phyloP scores from a whole-genome alignment of 495 filamentous ascomycete species.

The Rhypophila decipiens region DNA sequence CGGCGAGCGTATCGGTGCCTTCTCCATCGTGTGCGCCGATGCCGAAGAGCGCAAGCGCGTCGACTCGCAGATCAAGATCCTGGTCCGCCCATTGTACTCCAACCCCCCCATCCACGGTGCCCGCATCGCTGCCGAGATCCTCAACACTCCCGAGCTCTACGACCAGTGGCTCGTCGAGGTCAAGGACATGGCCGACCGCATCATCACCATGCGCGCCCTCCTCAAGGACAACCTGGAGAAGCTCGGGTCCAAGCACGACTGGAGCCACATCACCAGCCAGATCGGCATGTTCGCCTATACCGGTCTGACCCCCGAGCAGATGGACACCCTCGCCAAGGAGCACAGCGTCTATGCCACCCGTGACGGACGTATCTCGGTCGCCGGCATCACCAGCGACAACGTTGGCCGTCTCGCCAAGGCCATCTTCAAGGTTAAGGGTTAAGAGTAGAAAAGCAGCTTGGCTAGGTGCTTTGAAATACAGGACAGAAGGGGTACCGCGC shows the following conservation, averaged over 20 bases:
- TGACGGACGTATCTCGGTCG: slow-evolving; percentile 95
- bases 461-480: background rate
- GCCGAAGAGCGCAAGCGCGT: slow-evolving; percentile 92
- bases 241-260: slow-evolving; percentile 91
- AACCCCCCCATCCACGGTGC: slow-evolving; percentile 96
- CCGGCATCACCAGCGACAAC: slow-evolving; percentile 89
- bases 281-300: slow-evolving; percentile 99
- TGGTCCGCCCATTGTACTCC: slow-evolving; percentile 94
- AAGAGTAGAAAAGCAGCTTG: slow-evolving; percentile 15
- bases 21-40: slow-evolving; percentile 80
- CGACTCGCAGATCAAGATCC: slow-evolving; percentile 96
- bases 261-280: slow-evolving; percentile 96
- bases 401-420: slow-evolving; percentile 88
- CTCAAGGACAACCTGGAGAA: slow-evolving; percentile 91
- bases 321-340: slow-evolving; percentile 89
- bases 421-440: slow-evolving; percentile 86
- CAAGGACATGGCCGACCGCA: slow-evolving; percentile 97
- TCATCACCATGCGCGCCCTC: slow-evolving; percentile 93
- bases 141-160: slow-evolving; percentile 82
- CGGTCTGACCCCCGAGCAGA: slow-evolving; percentile 84
- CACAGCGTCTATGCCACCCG: slow-evolving; percentile 97
- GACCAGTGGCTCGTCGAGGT: slow-evolving; percentile 94
- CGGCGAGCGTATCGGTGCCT: slow-evolving; percentile 95
- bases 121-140: slow-evolving; percentile 85
- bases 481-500: no score